These are phyloP conservation scores for Penicillium psychrosexuale DNA, from an alignment of 2,329 filamentous ascomycete genomes.

Conservation along the genomic window DNA sequence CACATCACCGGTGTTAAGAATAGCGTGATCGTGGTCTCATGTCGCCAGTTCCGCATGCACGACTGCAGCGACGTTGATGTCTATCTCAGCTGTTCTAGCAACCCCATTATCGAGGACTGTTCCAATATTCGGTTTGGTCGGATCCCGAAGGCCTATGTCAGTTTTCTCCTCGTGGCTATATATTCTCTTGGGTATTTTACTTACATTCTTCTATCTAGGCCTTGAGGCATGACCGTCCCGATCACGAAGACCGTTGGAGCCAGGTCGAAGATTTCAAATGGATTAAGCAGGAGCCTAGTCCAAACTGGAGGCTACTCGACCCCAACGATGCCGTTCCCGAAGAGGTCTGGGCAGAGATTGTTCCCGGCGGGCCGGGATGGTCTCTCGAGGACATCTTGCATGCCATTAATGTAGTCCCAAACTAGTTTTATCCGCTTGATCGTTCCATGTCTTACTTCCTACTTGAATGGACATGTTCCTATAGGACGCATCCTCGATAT, in stretches of 20 bases:
- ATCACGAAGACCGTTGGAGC: conserved; percentile 69
- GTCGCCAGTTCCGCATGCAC: conserved; percentile 90
- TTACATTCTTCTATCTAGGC: conserved; percentile 23
- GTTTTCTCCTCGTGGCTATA: conserved; percentile 30
- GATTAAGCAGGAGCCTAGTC: conserved; percentile 80
- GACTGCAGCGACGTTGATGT: conserved; percentile 77
- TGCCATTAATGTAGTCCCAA: conserved; percentile 31
- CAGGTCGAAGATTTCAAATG: conserved; percentile 97
- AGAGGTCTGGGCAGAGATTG: conserved; percentile 65
- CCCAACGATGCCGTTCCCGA: conserved; percentile 58
- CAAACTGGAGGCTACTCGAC: conserved; percentile 76
- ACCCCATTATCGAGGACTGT: conserved; percentile 94
- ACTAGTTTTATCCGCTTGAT: conserved; percentile 8
- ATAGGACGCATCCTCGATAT: background rate
- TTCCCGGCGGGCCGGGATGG: conserved; percentile 61
- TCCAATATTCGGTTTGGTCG: conserved; percentile 72
- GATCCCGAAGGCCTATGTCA: conserved; percentile 66
- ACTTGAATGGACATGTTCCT: background rate
- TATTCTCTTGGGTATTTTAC: background rate
- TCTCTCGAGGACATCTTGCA: conserved; percentile 64
- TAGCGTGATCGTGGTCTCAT: conserved; percentile 72
- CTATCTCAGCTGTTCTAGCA: conserved; percentile 75
- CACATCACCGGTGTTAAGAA: conserved; percentile 75
- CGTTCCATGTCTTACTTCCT: background rate
- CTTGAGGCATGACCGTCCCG: conserved; percentile 30